Evolutionary conservation across 306 rosid genomes (phyloP).

Genomic region (Sophora flavescens): DNA sequence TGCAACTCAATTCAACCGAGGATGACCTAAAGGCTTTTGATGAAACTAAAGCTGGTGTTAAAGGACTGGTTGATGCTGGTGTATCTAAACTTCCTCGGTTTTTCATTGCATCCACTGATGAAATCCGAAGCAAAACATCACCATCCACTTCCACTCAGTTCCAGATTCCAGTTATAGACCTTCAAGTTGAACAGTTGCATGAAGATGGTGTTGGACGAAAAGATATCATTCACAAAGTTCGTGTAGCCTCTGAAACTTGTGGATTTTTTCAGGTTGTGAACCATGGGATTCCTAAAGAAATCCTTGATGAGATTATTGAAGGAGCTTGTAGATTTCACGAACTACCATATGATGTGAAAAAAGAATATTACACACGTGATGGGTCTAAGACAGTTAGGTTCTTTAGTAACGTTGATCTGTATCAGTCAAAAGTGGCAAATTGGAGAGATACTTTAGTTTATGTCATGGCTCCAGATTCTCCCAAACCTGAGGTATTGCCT

Average conservation of each 20-base stretch:
- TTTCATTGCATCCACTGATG: not conserved
- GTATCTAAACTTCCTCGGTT: constrained; percentile 7
- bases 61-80: constrained; percentile 30
- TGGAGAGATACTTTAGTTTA: constrained; percentile 30
- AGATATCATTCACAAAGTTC: not conserved
- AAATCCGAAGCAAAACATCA: not conserved
- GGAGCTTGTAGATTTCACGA: constrained; percentile 30
- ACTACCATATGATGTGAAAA: constrained; percentile 21
- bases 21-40: constrained; percentile 25
- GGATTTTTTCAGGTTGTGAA: constrained; percentile 43
- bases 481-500: constrained; percentile 9
- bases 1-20: too few relatives aligned
- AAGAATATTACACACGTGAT: constrained; percentile 10
- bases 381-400: not conserved
- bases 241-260: constrained; percentile 1
- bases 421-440: constrained; percentile 28
- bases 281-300: constrained; percentile 29
- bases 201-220: not conserved
- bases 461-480: constrained; percentile 29
- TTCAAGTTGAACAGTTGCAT: not conserved
- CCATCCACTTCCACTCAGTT: not conserved
- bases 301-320: constrained; percentile 32
- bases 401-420: constrained; percentile 25
- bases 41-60: constrained; percentile 38
- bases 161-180: constrained; percentile 33